Conservation (phyloP, 129 eudicot genomes). For the Helianthus tuberosus region DNA sequence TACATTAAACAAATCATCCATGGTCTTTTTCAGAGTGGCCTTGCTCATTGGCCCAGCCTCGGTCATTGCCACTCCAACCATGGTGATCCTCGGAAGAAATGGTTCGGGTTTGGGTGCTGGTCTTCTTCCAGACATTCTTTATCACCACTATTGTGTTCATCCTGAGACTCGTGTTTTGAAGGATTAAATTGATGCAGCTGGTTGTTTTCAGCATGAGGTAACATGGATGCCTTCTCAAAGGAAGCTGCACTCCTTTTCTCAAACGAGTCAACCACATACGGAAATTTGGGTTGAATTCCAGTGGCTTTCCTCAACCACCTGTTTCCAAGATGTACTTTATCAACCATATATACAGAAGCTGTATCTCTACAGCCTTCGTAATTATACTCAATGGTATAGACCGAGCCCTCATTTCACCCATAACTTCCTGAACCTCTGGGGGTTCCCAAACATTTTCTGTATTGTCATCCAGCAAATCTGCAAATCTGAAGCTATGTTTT, state of each 20-base stretch:
- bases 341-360: conserved; percentile 75
- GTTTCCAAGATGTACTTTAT: conserved; percentile 85
- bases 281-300: too few species aligned
- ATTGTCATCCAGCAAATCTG: conserved; percentile 78
- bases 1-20: conserved; percentile 87
- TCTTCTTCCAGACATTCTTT: conserved; percentile 41
- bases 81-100: conserved; percentile 81
- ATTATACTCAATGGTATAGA: conserved; percentile 62
- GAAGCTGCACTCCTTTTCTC: too few species aligned
- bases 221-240: too few species aligned
- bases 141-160: conserved; percentile 28
- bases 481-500: conserved; percentile 50
- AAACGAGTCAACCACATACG: too few species aligned
- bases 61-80: conserved; percentile 83
- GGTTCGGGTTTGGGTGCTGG: conserved; percentile 48
- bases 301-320: conserved; percentile 92
- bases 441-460: conserved; percentile 83
- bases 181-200: conserved; percentile 40
- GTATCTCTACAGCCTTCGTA: conserved; percentile 81
- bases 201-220: conserved; percentile 27
- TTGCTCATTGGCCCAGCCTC: conserved; percentile 78
- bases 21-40: conserved; percentile 72
- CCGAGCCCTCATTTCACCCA: conserved; percentile 79
- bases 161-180: conserved; percentile 34
- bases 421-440: conserved; percentile 90